Conservation (phyloP, 139 green algal genomes). For the Haematococcus lacustris region DNA sequence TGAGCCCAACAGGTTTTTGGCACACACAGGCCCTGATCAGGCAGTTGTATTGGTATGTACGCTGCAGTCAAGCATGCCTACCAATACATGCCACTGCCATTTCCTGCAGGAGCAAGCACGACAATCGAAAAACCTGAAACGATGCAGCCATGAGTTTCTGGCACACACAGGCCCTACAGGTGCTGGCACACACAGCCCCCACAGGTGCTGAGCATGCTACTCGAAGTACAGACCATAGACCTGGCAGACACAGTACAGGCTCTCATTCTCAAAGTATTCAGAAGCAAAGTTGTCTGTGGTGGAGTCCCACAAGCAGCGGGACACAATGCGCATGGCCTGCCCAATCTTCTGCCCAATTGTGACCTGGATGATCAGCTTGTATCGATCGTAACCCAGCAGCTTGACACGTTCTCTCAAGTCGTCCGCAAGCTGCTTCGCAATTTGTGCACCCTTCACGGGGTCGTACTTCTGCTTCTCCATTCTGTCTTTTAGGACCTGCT, state of each 20-base stretch:
- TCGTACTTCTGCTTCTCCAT: slow-evolving; percentile 75
- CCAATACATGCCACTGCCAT: too few relatives aligned
- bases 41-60: too few relatives aligned
- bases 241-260: slow-evolving; percentile 70
- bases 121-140: too few relatives aligned
- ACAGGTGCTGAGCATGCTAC: too few relatives aligned
- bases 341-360: slow-evolving; percentile 77
- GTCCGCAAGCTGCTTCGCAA: slow-evolving; percentile 69
- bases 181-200: too few relatives aligned
- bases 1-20: too few relatives aligned
- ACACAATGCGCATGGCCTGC: slow-evolving; percentile 72
- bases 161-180: too few relatives aligned
- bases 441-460: slow-evolving; percentile 68
- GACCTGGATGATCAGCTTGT: slow-evolving; percentile 72
- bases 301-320: slow-evolving; percentile 80
- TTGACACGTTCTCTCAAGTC: slow-evolving; percentile 67
- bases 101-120: too few relatives aligned
- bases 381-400: slow-evolving; percentile 72
- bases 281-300: slow-evolving; percentile 64
- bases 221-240: slow-evolving; percentile 79
- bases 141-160: too few relatives aligned
- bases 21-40: too few relatives aligned
- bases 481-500: slow-evolving; percentile 53
- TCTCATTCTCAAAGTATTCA: slow-evolving; percentile 72
- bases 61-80: too few relatives aligned